phyloP scores from a whole-genome alignment of 441 rosid species.

The Theobroma grandiflorum region DNA sequence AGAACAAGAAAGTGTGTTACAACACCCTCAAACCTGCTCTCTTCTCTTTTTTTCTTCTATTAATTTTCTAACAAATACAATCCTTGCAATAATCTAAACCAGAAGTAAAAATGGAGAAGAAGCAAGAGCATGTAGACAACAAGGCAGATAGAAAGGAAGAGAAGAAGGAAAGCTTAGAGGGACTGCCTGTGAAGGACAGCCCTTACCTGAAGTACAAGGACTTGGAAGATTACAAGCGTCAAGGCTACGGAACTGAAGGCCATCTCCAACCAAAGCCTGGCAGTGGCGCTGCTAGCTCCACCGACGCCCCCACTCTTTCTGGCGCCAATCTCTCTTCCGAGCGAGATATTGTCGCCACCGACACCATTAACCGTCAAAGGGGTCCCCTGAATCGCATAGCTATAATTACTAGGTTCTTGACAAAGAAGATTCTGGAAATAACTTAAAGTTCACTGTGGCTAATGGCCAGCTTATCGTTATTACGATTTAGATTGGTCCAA shows the following conservation, averaged over 20 bases:
- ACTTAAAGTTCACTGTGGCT: too few species aligned
- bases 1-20: too few species aligned
- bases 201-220: slow-evolving; percentile 41
- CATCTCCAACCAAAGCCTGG: slow-evolving; percentile 44
- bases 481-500: too few species aligned
- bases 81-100: neutral
- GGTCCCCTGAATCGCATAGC: slow-evolving; percentile 15
- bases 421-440: neutral
- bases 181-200: slow-evolving; percentile 42
- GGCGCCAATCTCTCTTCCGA: slow-evolving; percentile 36
- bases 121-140: slow-evolving; percentile 6
- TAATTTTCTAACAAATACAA: too few species aligned
- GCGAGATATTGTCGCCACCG: slow-evolving; percentile 20
- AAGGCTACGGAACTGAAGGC: slow-evolving; percentile 48
- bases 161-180: slow-evolving; percentile 34
- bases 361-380: slow-evolving; percentile 35
- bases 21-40: too few species aligned
- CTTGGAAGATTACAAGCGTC: slow-evolving; percentile 54
- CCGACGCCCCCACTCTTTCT: slow-evolving; percentile 53
- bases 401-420: neutral
- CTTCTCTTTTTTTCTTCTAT: too few species aligned
- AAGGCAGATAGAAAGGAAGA: slow-evolving; percentile 15
- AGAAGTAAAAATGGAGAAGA: slow-evolving; percentile 23
- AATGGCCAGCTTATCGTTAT: too few species aligned
- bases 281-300: slow-evolving; percentile 45